Evolutionary conservation across 306 rosid genomes (phyloP), one percentile per base, ranked within the genome.

Genomic region (Glycyrrhiza uralensis): DNA sequence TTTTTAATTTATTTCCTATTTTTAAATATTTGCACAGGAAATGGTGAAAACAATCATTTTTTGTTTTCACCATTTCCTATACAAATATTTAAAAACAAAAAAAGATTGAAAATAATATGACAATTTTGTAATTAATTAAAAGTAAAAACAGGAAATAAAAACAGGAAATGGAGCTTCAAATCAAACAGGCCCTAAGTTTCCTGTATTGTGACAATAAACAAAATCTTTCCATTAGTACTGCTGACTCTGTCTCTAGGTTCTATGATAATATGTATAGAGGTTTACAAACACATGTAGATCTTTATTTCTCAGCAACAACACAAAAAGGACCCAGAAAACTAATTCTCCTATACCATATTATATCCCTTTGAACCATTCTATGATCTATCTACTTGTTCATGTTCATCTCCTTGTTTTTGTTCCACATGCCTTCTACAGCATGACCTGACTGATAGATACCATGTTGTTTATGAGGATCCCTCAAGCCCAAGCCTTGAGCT

Each of bases 401-500:
- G 44, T 45, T 68, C 51, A 41, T 76, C 41, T 69, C 47, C 41
- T 28, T 42, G 33, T 79, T 80, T 74, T 69, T 78, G 57, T 55
- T 70, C 67, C 75, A 69, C 66, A 30, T 52, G 62, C 28, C 47
- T 78, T 52, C 56, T 46, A 1, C 8, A 22, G 33, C 20, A 33
- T 64, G 46, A 79, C 44, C 61, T 63, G 22, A 20, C 46, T 66
- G 11, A 67, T 55, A 13, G 11, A 67, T 55, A 13, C 58, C 35
- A 20, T 51, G 78, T 64, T 45, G n/a, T 61, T 78, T 28, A 78
- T 71, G 71, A 18, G 57, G 72, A 55, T 15, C 91, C 96, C n/a
- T 77, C 93, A 4, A 91, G 90, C 33, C 93, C 97, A 61, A 94
- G 66, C 84, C 86, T 82, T 66, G 90, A 76, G 69, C 42, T 69